Evolutionary conservation across 495 filamentous ascomycete species (phyloP).

Genomic region (Tuber brumale): DNA sequence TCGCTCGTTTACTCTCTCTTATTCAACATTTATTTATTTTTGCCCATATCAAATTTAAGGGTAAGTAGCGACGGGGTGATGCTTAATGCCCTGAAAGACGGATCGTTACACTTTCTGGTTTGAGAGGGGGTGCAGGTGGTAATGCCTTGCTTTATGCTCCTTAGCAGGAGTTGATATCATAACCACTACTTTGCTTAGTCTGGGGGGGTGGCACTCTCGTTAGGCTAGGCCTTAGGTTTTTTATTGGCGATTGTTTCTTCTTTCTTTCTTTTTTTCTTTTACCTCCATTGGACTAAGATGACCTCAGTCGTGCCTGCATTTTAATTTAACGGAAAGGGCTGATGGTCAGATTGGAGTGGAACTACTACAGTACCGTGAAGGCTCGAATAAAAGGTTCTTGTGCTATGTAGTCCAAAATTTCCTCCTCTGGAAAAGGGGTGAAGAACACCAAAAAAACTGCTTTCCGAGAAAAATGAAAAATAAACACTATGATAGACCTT

Average conservation of each 20-base stretch:
- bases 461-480: too few relatives aligned
- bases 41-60: background rate
- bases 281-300: background rate
- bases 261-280: background rate
- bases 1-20: background rate
- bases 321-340: background rate
- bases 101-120: background rate
- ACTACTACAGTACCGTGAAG: background rate
- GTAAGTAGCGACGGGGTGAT: background rate
- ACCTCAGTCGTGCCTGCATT: background rate
- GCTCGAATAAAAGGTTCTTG: too few relatives aligned
- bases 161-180: background rate
- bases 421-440: too few relatives aligned
- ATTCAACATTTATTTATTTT: background rate
- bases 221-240: background rate
- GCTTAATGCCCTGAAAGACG: slow-evolving; percentile 1
- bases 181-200: background rate
- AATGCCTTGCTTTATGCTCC: background rate
- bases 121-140: background rate
- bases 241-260: background rate
- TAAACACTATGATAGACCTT: too few relatives aligned
- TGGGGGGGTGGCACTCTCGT: background rate
- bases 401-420: too few relatives aligned
- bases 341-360: background rate
- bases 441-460: too few relatives aligned